Evolutionary conservation across 108 stramenopile species (phyloP).

Genomic region (Cyclotella baltica): DNA sequence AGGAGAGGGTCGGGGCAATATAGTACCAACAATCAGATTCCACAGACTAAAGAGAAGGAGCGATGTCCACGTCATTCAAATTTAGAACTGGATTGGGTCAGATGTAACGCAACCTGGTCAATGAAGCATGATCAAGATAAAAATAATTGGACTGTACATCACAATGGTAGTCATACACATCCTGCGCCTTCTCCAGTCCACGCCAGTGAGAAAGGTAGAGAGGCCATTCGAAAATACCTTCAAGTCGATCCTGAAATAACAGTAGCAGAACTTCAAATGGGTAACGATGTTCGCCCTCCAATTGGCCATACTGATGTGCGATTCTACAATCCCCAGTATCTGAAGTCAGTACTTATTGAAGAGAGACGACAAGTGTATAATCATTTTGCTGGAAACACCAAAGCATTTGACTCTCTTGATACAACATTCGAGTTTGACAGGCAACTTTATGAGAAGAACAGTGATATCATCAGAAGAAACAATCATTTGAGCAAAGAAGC

Average conservation of each 20-base stretch:
- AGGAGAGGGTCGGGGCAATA: background rate
- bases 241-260: background rate
- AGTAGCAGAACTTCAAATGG: background rate
- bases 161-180: background rate
- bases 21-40: background rate
- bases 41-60: background rate
- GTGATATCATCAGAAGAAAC: background rate
- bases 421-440: background rate
- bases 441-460: background rate
- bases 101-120: background rate
- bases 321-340: background rate
- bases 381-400: background rate
- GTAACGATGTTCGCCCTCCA: background rate
- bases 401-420: background rate
- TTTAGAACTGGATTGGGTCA: background rate
- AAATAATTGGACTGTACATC: background rate
- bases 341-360: no score
- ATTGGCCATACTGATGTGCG: background rate
- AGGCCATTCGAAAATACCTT: background rate
- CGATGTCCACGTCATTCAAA: background rate
- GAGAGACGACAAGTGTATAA: background rate
- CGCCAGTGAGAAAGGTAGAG: background rate
- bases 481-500: background rate
- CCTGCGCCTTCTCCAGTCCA: conserved; percentile 1
- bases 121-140: background rate